Percentiles rank a stretch among this genome's conserved stretches.
Conservation (phyloP, 2,329 filamentous ascomycete species). For the Exophiala sp. region DNA sequence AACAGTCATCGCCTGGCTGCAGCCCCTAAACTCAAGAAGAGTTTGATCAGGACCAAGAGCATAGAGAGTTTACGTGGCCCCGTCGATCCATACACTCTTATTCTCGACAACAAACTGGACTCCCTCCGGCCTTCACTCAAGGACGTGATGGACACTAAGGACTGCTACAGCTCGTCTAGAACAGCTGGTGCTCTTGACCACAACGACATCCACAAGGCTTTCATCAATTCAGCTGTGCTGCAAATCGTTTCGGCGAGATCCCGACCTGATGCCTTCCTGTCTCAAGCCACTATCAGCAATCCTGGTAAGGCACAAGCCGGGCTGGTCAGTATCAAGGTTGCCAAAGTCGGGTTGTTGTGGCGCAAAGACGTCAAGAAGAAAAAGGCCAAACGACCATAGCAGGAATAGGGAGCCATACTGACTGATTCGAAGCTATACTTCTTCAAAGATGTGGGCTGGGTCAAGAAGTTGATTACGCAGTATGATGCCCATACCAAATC, state of each 20-base stretch:
- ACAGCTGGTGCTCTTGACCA: conserved; percentile 70
- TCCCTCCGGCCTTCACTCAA: conserved; percentile 75
- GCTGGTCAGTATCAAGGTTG: conserved; percentile 94
- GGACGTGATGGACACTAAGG: conserved; percentile 87
- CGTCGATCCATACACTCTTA: conserved; percentile 89
- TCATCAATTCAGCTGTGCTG: conserved; percentile 83
- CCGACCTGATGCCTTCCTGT: conserved; percentile 89
- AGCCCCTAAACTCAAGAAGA: conserved; percentile 66
- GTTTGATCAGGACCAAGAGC: conserved; percentile 60
- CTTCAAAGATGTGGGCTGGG: conserved; percentile 88
- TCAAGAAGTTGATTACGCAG: conserved; percentile 84
- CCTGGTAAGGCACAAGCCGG: conserved; percentile 82
- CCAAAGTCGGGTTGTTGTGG: conserved; percentile 92
- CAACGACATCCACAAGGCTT: conserved; percentile 75
- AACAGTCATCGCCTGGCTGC: conserved; percentile 66
- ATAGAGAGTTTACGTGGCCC: conserved; percentile 71
- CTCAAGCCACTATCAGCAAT: conserved; percentile 75
- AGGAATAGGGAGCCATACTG: conserved; percentile 95
- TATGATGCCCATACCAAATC: conserved; percentile 75
- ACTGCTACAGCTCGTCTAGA: conserved; percentile 82
- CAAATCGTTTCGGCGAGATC: conserved; percentile 94
- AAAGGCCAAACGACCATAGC: conserved; percentile 91
- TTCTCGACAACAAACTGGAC: conserved; percentile 83
- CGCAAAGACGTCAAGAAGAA: conserved; percentile 90
- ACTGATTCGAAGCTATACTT: conserved; percentile 97